phyloP scores from a whole-genome alignment of 2,329 filamentous ascomycete genomes.

The Aureobasidium leucospermi region DNA sequence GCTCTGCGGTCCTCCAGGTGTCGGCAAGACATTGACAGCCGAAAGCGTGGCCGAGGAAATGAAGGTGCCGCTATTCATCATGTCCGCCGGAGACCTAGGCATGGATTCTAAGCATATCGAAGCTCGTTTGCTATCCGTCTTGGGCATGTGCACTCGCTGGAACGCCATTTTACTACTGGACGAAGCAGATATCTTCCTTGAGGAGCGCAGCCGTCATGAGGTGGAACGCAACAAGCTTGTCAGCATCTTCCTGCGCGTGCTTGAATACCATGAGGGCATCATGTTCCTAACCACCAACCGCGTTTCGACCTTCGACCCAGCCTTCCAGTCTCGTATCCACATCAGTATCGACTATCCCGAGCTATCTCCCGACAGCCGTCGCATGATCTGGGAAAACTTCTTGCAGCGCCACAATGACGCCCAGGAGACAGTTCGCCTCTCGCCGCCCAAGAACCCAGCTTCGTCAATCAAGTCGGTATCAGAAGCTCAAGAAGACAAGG shows the following conservation, averaged over 20 bases:
- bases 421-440: slow-evolving; percentile 19
- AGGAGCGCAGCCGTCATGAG: slow-evolving; percentile 33
- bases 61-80: slow-evolving; percentile 43
- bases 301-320: slow-evolving; percentile 36
- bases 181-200: slow-evolving; percentile 41
- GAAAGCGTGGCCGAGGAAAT: slow-evolving; percentile 46
- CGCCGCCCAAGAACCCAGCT: slow-evolving; percentile 17
- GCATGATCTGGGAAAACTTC: slow-evolving; percentile 41
- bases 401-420: slow-evolving; percentile 25
- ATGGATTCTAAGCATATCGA: slow-evolving; percentile 38
- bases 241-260: slow-evolving; percentile 32
- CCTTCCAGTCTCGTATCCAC: slow-evolving; percentile 42
- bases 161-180: slow-evolving; percentile 45
- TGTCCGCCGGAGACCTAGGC: slow-evolving; percentile 45
- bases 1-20: slow-evolving; percentile 44
- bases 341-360: slow-evolving; percentile 36
- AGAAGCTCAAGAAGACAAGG: background rate
- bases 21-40: slow-evolving; percentile 48
- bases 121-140: slow-evolving; percentile 36
- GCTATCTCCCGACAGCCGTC: slow-evolving; percentile 29
- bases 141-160: slow-evolving; percentile 45
- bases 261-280: slow-evolving; percentile 36
- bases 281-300: slow-evolving; percentile 42
- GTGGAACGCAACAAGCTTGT: slow-evolving; percentile 41
- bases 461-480: slow-evolving; percentile 18